Base-by-base conservation (phyloP, 306 rosid genomes). In the Malus orientalis region DNA sequence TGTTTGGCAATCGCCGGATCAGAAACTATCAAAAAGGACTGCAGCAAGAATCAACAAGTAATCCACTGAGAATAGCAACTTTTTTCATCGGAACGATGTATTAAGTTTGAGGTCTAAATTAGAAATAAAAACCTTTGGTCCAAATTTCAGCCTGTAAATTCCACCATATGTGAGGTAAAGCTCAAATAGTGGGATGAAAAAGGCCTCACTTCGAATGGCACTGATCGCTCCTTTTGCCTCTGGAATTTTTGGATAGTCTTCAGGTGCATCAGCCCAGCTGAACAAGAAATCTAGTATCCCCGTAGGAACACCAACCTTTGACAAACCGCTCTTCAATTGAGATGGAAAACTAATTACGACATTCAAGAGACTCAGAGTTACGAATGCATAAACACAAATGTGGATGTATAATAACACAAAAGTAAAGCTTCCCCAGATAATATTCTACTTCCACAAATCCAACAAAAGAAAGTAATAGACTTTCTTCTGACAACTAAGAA, bases 1-100 rank as follows among this genome's bases (percentile, higher is more conserved):
- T 86, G 97, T 77, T 87, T 95, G 30, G 97, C 91, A 78, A 95
- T 95, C 71, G 97, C 81, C 13, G 99, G 99, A 89, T 95, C 97
- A 3, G 99, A 95, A 73, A 92, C 99, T 76, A 95, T 90, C 49
- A 95, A 72, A 86, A 95, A 95, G 11, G 97, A 89, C 99, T 95
- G 96, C 88, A 88, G 33, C 42, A 65, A 69, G 68, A 75, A 55
- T 13, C 15, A 82, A 44, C 38, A 67, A 69, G 19, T 33, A 49
- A 44, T 45, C 23, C 49, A 75, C 53, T 67, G 67, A 71, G 73
- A 58, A 20, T 11, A 66, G 29, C 5, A 8, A 15, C 20, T 44
- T 51, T 42, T 20, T 20, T 38, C 29, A 16, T 22, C 22, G n/a
- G 55, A 23, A 81, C 70, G 64, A 59, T 68, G 40, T 29, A 69